Conservation (phyloP, 352 stramenopile genomes). For the Globisporangium lucens region DNA sequence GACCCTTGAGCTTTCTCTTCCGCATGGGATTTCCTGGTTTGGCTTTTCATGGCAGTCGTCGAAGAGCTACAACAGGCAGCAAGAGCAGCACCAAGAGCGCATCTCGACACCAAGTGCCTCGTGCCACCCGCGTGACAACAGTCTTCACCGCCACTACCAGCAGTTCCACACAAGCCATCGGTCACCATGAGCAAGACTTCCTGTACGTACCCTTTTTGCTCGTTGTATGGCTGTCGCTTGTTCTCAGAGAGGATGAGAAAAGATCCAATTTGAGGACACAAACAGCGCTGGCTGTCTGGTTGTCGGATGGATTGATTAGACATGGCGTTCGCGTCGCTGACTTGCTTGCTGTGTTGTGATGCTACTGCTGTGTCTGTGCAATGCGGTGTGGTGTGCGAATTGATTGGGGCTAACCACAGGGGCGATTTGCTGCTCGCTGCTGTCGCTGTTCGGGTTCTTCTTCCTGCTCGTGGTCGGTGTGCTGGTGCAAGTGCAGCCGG, state of each 20-base stretch:
- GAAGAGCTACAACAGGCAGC: not conserved
- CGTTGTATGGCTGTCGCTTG: not conserved
- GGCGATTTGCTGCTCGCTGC: constrained; percentile 70
- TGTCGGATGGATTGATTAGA: not conserved
- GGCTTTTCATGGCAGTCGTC: constrained; percentile 10
- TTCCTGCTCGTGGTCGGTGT: constrained; percentile 68
- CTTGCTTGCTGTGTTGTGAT: not conserved
- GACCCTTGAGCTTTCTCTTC: constrained; percentile 1
- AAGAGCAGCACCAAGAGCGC: not conserved
- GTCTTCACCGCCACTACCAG: not conserved
- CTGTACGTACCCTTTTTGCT: constrained; percentile 24
- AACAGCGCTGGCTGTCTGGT: not conserved
- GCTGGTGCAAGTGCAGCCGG: constrained; percentile 68
- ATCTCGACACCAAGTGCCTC: not conserved
- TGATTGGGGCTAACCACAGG: constrained; percentile 20
- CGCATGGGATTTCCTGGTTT: constrained; percentile 8
- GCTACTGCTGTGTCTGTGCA: not conserved
- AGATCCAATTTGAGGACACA: constrained; percentile 7
- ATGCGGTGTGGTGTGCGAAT: not conserved
- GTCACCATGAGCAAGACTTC: constrained; percentile 33
- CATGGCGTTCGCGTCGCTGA: not conserved
- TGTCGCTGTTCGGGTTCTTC: constrained; percentile 71
- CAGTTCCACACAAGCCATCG: not conserved
- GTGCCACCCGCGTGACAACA: not conserved
- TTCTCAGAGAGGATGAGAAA: not conserved